Conservation (phyloP, 2,329 filamentous ascomycete species). For the Neurospora crassa region DNA sequence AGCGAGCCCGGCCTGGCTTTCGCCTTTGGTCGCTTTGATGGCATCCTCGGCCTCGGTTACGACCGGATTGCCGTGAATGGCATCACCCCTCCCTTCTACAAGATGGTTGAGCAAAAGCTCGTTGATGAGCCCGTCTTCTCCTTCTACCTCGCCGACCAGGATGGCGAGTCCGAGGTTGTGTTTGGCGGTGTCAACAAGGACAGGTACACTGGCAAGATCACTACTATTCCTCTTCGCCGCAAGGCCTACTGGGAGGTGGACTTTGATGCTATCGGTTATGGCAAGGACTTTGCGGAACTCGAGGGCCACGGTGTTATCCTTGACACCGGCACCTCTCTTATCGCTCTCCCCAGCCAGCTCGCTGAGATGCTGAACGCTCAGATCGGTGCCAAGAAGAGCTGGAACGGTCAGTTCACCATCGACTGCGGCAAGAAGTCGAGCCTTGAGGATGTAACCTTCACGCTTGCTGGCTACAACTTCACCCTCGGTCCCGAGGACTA, state of each 20-base stretch:
- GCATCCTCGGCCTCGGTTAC: slow-evolving; percentile 89
- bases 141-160: slow-evolving; percentile 80
- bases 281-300: slow-evolving; percentile 75
- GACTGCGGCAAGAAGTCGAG: slow-evolving; percentile 76
- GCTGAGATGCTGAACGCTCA: slow-evolving; percentile 96
- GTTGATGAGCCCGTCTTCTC: slow-evolving; percentile 90
- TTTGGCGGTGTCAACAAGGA: slow-evolving; percentile 41
- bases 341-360: slow-evolving; percentile 81
- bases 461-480: slow-evolving; percentile 85
- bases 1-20: slow-evolving; percentile 94
- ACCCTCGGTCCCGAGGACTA: slow-evolving; percentile 84
- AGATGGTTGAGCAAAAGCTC: slow-evolving; percentile 81
- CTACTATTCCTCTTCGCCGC: slow-evolving; percentile 86
- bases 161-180: slow-evolving; percentile 69
- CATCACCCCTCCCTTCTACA: slow-evolving; percentile 93
- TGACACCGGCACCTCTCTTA: slow-evolving; percentile 96
- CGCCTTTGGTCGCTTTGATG: slow-evolving; percentile 94
- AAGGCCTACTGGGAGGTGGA: slow-evolving; percentile 99
- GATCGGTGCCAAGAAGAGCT: slow-evolving; percentile 96
- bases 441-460: slow-evolving; percentile 88
- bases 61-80: slow-evolving; percentile 95
- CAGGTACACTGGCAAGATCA: slow-evolving; percentile 68
- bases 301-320: slow-evolving; percentile 94
- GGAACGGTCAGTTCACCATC: slow-evolving; percentile 91
- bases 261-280: slow-evolving; percentile 83